Percentiles rank a stretch among this genome's conserved stretches.
Conservation (phyloP, 108 stramenopile species). For the Nitzschia putrida region DNA sequence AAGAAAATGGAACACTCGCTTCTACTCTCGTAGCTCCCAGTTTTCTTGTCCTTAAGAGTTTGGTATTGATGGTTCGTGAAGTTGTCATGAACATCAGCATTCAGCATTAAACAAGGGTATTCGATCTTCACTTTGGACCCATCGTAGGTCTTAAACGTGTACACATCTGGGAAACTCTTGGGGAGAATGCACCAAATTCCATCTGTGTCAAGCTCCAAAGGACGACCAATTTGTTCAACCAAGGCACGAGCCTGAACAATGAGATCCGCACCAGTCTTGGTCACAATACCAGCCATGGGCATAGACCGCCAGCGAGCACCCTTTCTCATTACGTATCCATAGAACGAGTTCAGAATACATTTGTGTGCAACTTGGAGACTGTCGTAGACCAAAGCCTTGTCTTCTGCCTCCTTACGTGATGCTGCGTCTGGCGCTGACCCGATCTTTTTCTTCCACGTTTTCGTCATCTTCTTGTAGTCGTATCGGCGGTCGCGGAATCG, state of each 20-base stretch:
- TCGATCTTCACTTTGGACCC: conserved; percentile 82
- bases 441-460: conserved; percentile 92
- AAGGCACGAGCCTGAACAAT: conserved; percentile 95
- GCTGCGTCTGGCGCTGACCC: conserved; percentile 79
- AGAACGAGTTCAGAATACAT: conserved; percentile 90
- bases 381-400: conserved; percentile 92
- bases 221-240: conserved; percentile 97
- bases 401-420: conserved; percentile 90
- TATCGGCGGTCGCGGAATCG: conserved; percentile 98
- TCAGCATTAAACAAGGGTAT: conserved; percentile 99
- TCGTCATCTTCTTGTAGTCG: conserved; percentile 97
- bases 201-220: conserved; percentile 98
- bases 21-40: conserved; percentile 84
- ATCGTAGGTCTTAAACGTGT: conserved; percentile 75
- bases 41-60: conserved; percentile 78
- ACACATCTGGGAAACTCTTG: conserved; percentile 93
- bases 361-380: conserved; percentile 99
- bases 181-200: conserved; percentile 99
- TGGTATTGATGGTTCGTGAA: conserved; percentile 99
- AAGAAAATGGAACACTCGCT: conserved; percentile 99
- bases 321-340: conserved; percentile 99
- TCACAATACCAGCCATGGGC: conserved; percentile 99
- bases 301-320: conserved; percentile 99
- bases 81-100: conserved; percentile 97
- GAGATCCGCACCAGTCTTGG: conserved; percentile 96